Conservation (phyloP, 306 rosid genomes). For the Cucurbita ficifolia region DNA sequence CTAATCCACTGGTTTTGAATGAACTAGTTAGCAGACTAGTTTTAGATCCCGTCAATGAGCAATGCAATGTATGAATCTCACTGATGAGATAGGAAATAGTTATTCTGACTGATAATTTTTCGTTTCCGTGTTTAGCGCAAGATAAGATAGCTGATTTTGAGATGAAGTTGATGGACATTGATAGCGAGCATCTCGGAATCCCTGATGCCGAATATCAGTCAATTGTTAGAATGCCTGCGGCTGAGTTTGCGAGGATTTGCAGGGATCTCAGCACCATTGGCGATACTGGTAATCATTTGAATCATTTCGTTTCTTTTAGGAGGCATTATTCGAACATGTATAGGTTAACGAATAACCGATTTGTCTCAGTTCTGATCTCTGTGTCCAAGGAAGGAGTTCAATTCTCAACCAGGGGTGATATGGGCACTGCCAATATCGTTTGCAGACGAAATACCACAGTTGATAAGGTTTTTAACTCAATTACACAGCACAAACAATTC, state of each 20-base stretch:
- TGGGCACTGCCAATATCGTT: conserved; percentile 47
- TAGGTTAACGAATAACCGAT: neutral
- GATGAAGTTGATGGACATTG: conserved; percentile 66
- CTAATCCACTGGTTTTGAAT: neutral
- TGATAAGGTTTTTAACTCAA: conserved; percentile 25
- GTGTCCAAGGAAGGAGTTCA: conserved; percentile 56
- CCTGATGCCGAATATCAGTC: conserved; percentile 64
- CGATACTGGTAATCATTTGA: conserved; percentile 35
- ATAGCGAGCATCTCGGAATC: conserved; percentile 53
- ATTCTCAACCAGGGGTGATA: conserved; percentile 54
- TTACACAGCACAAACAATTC: neutral
- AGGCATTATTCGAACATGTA: neutral
- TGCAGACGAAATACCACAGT: conserved; percentile 47
- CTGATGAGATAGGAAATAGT: neutral
- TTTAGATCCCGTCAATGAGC: neutral
- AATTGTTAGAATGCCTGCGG: conserved; percentile 49
- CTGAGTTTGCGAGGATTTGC: conserved; percentile 53
- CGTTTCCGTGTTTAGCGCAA: conserved; percentile 9
- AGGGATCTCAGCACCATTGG: conserved; percentile 50
- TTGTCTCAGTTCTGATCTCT: conserved; percentile 40
- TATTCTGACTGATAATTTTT: neutral
- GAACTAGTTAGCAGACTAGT: neutral
- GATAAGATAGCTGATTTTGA: conserved; percentile 60
- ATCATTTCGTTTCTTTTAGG: neutral
- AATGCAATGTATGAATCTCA: neutral